Conservation (phyloP, 495 filamentous ascomycete genomes). For the Wilcoxina mikolae region DNA sequence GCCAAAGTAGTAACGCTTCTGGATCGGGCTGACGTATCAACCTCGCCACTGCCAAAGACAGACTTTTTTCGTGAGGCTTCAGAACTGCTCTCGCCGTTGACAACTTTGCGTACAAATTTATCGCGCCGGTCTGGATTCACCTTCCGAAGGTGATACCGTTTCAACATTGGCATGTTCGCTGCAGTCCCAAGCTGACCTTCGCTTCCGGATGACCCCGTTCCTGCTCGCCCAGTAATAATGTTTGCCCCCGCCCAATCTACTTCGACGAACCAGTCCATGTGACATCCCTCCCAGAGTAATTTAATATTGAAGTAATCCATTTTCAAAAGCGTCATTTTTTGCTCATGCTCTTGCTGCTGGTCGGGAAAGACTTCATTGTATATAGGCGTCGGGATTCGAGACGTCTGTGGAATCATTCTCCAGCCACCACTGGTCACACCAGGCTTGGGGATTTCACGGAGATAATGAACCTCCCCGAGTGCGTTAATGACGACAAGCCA, state of each 20-base stretch:
- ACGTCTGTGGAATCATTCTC: constrained; percentile 41
- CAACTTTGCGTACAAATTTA: neutral
- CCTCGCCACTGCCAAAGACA: neutral
- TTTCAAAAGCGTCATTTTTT: constrained; percentile 49
- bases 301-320: constrained; percentile 64
- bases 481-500: constrained; percentile 87
- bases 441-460: constrained; percentile 33
- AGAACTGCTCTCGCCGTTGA: neutral
- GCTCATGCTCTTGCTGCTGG: constrained; percentile 39
- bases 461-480: constrained; percentile 77
- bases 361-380: constrained; percentile 33
- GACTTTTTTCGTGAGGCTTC: neutral
- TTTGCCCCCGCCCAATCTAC: constrained; percentile 83
- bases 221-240: constrained; percentile 57
- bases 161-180: constrained; percentile 21
- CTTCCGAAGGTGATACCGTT: constrained; percentile 20
- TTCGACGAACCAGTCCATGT: constrained; percentile 73
- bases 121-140: neutral
- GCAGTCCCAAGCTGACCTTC: constrained; percentile 32
- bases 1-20: neutral
- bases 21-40: neutral
- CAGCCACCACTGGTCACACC: constrained; percentile 44
- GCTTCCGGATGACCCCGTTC: too few relatives aligned
- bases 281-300: constrained; percentile 72
- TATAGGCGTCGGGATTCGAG: constrained; percentile 36